Percentiles rank a stretch among this genome's conserved stretches.
Conservation (phyloP, 257 asterid genomes). For the Solanum tacnaense region DNA sequence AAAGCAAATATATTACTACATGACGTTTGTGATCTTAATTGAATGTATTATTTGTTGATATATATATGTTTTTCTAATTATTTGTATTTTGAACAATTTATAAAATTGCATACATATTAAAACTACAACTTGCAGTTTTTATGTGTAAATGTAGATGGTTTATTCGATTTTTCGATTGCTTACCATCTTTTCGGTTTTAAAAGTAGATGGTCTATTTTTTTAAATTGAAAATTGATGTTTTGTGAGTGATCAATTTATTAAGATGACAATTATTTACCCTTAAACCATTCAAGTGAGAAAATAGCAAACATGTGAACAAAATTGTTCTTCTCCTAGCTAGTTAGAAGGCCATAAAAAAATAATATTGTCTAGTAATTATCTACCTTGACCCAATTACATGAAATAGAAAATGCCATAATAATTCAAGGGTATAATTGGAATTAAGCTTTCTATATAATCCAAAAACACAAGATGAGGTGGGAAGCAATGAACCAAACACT, state of each 20-base stretch:
- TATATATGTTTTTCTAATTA: too few species aligned
- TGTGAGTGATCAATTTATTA: neutral
- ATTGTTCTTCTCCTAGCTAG: neutral
- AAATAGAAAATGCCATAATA: neutral
- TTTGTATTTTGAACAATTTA: too few species aligned
- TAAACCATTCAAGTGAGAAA: neutral
- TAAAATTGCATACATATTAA: too few species aligned
- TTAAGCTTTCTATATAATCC: neutral
- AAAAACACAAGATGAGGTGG: neutral
- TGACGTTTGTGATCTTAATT: too few species aligned
- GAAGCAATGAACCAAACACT: neutral
- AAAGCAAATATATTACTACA: too few species aligned
- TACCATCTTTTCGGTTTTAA: too few species aligned
- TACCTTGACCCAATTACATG: neutral
- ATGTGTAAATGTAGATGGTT: too few species aligned
- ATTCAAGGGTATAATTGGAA: neutral
- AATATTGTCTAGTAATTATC: neutral
- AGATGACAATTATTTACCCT: neutral
- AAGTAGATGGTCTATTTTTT: neutral
- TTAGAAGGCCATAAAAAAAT: neutral
- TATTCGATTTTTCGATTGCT: too few species aligned
- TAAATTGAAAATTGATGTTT: neutral
- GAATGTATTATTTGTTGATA: too few species aligned
- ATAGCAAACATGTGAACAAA: neutral
- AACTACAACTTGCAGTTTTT: too few species aligned